Conservation (phyloP, 805 yeast genomes). For the Yarrowia keelungensis region DNA sequence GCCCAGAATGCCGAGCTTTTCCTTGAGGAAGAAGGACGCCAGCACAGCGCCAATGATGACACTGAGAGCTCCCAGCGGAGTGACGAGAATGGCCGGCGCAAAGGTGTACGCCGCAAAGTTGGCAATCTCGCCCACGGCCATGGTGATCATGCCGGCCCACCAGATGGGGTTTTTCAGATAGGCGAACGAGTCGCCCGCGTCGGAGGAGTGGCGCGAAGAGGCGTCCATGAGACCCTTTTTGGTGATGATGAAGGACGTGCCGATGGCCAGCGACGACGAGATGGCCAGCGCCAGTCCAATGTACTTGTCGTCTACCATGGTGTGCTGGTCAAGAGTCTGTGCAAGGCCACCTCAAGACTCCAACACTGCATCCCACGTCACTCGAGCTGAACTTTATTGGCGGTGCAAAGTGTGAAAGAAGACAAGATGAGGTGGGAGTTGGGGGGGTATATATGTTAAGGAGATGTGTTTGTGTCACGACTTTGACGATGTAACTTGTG, state of each 20-base stretch:
- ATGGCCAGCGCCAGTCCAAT: slow-evolving; percentile 89
- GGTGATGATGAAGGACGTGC: slow-evolving; percentile 87
- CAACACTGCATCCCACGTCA: slow-evolving; percentile 13
- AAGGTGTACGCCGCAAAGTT: slow-evolving; percentile 94
- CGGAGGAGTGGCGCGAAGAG: slow-evolving; percentile 61
- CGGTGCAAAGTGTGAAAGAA: too few species aligned
- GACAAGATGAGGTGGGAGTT: too few species aligned
- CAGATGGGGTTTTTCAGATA: slow-evolving; percentile 85
- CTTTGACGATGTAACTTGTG: too few species aligned
- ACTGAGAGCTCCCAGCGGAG: slow-evolving; percentile 89
- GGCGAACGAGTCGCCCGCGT: slow-evolving; percentile 74
- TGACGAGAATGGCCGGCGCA: slow-evolving; percentile 91
- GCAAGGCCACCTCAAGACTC: too few species aligned
- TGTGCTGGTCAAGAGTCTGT: not conserved
- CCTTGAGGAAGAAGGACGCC: slow-evolving; percentile 83
- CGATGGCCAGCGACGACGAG: slow-evolving; percentile 86
- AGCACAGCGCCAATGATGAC: slow-evolving; percentile 91
- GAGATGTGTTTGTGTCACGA: too few species aligned
- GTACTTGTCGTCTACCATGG: slow-evolving; percentile 71
- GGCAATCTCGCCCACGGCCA: slow-evolving; percentile 92
- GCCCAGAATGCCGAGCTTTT: slow-evolving; percentile 85
- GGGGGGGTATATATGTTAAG: too few species aligned
- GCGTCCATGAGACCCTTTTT: slow-evolving; percentile 84
- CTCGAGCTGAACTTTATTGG: slow-evolving; percentile 5
- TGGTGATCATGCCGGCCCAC: slow-evolving; percentile 90